Conservation (phyloP, 169 alveolate genomes). For the Plasmodium falciparum region DNA sequence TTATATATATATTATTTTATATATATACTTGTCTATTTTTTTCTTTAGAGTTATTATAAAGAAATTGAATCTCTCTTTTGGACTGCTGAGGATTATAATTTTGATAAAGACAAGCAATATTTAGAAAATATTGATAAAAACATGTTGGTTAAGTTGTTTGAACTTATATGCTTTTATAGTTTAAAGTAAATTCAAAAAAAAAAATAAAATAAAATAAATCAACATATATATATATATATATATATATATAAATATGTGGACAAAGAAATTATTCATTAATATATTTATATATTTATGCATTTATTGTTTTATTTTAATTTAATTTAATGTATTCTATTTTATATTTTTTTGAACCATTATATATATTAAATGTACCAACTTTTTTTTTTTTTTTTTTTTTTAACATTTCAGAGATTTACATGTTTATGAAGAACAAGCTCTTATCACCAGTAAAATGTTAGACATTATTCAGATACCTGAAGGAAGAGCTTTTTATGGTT, state of each 20-base stretch:
- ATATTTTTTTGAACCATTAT: too few species aligned
- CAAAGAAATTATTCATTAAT: too few species aligned
- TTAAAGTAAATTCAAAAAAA: slow-evolving; percentile 41
- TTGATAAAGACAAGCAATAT: slow-evolving; percentile 83
- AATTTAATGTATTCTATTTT: neutral
- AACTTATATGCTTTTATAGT: slow-evolving; percentile 75
- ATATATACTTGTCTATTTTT: neutral
- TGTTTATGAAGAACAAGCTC: slow-evolving; percentile 68
- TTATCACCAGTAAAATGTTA: slow-evolving; percentile 88
- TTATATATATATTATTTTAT: neutral
- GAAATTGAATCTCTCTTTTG: slow-evolving; percentile 90
- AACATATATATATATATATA: neutral
- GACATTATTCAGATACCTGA: slow-evolving; percentile 94
- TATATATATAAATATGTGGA: neutral
- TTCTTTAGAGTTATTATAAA: slow-evolving; percentile 86
- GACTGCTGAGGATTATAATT: slow-evolving; percentile 92
- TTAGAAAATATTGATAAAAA: slow-evolving; percentile 65
- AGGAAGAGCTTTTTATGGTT: slow-evolving; percentile 95
- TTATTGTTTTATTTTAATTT: too few species aligned
- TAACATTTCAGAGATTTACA: slow-evolving; percentile 38
- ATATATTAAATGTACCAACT: neutral
- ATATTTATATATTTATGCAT: too few species aligned
- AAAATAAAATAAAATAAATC: slow-evolving; percentile 1
- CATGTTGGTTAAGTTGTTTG: slow-evolving; percentile 61
- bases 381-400: neutral